Base-by-base conservation (phyloP, 2,329 filamentous ascomycete genomes). In the Diaporthe eres region DNA sequence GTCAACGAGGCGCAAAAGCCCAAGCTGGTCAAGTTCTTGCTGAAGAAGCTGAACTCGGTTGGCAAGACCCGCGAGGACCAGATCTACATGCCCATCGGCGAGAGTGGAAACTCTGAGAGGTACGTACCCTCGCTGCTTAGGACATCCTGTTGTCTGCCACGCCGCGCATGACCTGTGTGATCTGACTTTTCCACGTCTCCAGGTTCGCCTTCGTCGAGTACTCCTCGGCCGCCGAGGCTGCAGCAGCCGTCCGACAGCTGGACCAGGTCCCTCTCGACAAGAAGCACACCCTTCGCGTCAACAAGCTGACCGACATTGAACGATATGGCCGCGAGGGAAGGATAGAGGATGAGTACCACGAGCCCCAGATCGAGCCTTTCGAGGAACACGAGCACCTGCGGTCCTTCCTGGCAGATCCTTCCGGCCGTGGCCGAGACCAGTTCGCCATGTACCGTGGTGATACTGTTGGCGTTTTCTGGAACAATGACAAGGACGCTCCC, bases 141-240 rank as follows among this genome's bases (percentile, higher is more conserved):
- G 49, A 22, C 49, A 5, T 65, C 53, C 44, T n/a, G 67, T 74
- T 55, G 2, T 49, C 6, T 28, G 39, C 10, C 37, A 9, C 22
- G 17, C 31, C 47, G 68, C 53, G 49, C 49, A 8, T 13, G 65
- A 28, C n/a, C 34, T 42, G 22, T 4, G 34, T 12, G 37, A 12
- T 65, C 75, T 67, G 44, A 76, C 51, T 3, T 55, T 37, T 68
- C 31, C 31, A 8, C 31, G 63, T 77, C 53, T 80, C 51, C 80
- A 98, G 95, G 79, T 99, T 97, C 83, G 97, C 97, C 76, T 99
- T 99, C 83, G 95, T 99, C 81, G 97, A 99, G 85, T 99, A 96
- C 86, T 94, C 95, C 78, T 95, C 95, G 17, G 90, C 97, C 75
- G 95, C 94, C 82, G 96, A 98, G 88, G 97, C 97, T 39, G 90